Evolutionary conservation across 305 asterid species (phyloP), one percentile per base, ranked within the genome.

Genomic region (Andrographis paniculata): DNA sequence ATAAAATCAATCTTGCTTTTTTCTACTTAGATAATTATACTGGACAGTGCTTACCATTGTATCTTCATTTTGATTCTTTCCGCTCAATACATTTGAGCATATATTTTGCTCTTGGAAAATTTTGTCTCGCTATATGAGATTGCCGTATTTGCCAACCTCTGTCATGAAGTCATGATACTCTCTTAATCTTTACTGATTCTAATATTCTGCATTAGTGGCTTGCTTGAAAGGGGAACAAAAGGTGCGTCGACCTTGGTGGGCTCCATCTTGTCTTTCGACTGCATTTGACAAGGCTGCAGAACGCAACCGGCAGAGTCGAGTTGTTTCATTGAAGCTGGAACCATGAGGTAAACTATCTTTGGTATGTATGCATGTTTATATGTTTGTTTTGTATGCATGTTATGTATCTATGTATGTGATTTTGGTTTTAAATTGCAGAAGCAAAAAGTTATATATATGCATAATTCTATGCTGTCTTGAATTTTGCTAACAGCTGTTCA

Each of bases 191-290:
- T 30, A 52, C 58, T 50, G 68, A 54, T 33, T 52, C 13, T 31
- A 42, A 47, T 28, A 24, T 60, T 15, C 74, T 56, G 2, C 43
- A 52, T 51, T 42, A 89, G 97, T 89, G 72, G 97, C 97, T 35
- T 89, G 98, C n/a, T n/a, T n/a, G n/a, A n/a, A n/a, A n/a, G n/a
- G n/a, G n/a, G n/a, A n/a, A n/a, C n/a, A n/a, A n/a, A 89, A 75
- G 67, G 77, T 85, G 15, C 88, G 85, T 19, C 70, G 77, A 62
- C 98, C 94, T 4, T 89, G 98, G 98, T 89, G 98, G 98, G 96
- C 96, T 9, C 96, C 96, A 1, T 61, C 92, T 31, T 89, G 93
- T 60, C 76, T 89, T 27, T 70, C 95, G 0, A 50, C 71, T 14
- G 70, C 80, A 53, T 88, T 70, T 49, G 69, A 67, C 45, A 78